Conservation (phyloP, 371 early-diverging fungal genomes). For the Saksenaea oblongispora region DNA sequence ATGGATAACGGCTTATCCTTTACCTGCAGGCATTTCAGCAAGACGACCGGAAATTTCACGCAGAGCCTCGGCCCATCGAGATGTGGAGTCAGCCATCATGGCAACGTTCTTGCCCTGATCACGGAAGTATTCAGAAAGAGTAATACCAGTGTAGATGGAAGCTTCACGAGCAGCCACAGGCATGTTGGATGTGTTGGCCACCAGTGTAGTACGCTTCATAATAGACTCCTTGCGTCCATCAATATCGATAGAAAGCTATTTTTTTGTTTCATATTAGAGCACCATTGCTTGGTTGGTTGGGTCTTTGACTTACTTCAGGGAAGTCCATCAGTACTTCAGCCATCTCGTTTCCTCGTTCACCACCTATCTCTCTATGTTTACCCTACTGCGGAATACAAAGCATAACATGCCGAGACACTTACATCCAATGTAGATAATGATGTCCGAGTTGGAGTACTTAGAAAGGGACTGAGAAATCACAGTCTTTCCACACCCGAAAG, state of each 20-base stretch:
- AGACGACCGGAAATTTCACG: constrained; percentile 99
- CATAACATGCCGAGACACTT: no score
- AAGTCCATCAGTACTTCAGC: constrained; percentile 99
- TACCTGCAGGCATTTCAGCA: constrained; percentile 99
- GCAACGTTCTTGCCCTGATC: constrained; percentile 99
- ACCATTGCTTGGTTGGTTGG: no score
- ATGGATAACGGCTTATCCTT: not conserved
- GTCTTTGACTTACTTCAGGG: constrained; percentile 73
- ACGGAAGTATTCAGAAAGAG: constrained; percentile 99
- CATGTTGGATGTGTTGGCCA: constrained; percentile 99
- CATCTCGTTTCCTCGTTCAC: constrained; percentile 99
- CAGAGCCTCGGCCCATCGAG: constrained; percentile 99
- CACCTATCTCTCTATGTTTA: constrained; percentile 50
- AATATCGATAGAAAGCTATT: constrained; percentile 87
- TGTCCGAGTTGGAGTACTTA: constrained; percentile 99
- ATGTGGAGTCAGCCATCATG: constrained; percentile 99
- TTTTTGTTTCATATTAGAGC: no score
- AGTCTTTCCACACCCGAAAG: constrained; percentile 99
- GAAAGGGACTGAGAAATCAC: constrained; percentile 99
- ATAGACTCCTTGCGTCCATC: constrained; percentile 96
- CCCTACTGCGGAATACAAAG: not conserved
- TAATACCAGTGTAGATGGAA: constrained; percentile 99
- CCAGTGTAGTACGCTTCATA: constrained; percentile 99
- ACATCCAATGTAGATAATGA: constrained; percentile 99
- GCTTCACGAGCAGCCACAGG: constrained; percentile 99